A percentile compares a stretch with the other conserved stretches of the same genome.
phyloP scores from a whole-genome alignment of 345 rosid genomes.

The Geranium brycei region DNA sequence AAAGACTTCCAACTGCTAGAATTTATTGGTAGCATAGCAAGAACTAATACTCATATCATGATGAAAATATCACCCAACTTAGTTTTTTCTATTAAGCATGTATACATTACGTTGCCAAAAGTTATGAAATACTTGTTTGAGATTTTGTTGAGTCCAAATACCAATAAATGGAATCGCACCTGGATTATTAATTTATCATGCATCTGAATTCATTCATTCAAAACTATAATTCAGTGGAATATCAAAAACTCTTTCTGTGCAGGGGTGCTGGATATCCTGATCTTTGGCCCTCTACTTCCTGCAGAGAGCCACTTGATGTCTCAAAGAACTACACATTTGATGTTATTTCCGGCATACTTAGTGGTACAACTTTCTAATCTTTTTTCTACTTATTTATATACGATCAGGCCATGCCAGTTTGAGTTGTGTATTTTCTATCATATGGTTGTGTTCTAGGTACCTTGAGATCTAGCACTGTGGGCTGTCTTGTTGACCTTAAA shows the following conservation, averaged over 20 bases:
- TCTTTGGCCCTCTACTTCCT: conserved; percentile 82
- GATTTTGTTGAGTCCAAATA: too few species aligned
- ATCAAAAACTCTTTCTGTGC: conserved; percentile 22
- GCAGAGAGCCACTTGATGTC: conserved; percentile 96
- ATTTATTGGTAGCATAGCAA: too few species aligned
- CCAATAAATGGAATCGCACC: too few species aligned
- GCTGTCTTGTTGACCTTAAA: not conserved
- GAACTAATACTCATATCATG: too few species aligned
- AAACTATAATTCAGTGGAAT: not conserved
- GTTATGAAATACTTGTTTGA: too few species aligned
- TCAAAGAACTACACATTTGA: conserved; percentile 68
- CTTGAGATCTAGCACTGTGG: not conserved
- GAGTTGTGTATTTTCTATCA: not conserved
- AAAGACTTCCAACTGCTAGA: too few species aligned
- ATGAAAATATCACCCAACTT: too few species aligned
- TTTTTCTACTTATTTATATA: not conserved
- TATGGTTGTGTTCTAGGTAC: not conserved
- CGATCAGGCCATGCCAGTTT: not conserved
- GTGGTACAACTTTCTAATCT: conserved; percentile 32
- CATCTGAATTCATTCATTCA: not conserved
- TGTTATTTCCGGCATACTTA: conserved; percentile 64
- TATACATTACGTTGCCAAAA: too few species aligned
- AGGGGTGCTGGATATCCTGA: conserved; percentile 94
- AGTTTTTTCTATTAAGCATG: too few species aligned
- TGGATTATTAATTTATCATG: not conserved